phyloP scores from a whole-genome alignment of 192 early-diverging fungal genomes.

The Coemansia sp. region DNA sequence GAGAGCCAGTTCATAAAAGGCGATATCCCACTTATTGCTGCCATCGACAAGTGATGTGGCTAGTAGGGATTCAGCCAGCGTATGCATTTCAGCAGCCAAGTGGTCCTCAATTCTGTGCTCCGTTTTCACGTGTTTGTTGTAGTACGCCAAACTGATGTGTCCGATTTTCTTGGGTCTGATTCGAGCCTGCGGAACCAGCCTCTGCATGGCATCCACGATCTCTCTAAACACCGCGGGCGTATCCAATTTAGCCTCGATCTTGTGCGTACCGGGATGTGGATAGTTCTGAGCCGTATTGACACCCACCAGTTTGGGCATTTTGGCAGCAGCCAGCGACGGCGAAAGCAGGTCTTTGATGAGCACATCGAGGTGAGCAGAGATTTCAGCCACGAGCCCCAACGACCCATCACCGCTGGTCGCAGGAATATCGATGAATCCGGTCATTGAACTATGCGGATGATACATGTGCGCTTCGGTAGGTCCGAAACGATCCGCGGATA shows the following conservation, averaged over 20 bases:
- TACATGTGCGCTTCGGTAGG: slow-evolving; percentile 49
- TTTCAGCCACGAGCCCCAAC: neutral
- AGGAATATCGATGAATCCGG: slow-evolving; percentile 46
- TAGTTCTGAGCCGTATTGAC: slow-evolving; percentile 27
- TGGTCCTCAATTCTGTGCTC: slow-evolving; percentile 18
- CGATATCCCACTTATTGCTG: slow-evolving; percentile 47
- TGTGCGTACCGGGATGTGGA: slow-evolving; percentile 46
- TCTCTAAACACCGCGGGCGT: slow-evolving; percentile 29
- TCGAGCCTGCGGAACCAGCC: slow-evolving; percentile 21
- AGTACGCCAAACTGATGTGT: slow-evolving; percentile 46
- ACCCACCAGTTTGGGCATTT: neutral
- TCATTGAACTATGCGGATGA: slow-evolving; percentile 54
- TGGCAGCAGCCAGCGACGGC: neutral
- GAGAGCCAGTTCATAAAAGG: slow-evolving; percentile 46
- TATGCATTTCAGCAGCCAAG: slow-evolving; percentile 13
- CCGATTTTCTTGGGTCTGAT: slow-evolving; percentile 42
- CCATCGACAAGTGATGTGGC: slow-evolving; percentile 2
- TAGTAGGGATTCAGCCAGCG: slow-evolving; percentile 25
- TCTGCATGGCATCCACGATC: slow-evolving; percentile 18
- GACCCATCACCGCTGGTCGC: neutral
- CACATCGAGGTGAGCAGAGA: slow-evolving; percentile 16
- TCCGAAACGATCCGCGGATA: slow-evolving; percentile 17
- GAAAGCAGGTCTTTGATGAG: neutral
- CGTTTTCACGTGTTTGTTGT: slow-evolving; percentile 44
- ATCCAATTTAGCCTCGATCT: slow-evolving; percentile 43